These are phyloP conservation scores for Eurotiales sp. DNA, from an alignment of 2,329 filamentous ascomycete genomes.

Conservation along the genomic window DNA sequence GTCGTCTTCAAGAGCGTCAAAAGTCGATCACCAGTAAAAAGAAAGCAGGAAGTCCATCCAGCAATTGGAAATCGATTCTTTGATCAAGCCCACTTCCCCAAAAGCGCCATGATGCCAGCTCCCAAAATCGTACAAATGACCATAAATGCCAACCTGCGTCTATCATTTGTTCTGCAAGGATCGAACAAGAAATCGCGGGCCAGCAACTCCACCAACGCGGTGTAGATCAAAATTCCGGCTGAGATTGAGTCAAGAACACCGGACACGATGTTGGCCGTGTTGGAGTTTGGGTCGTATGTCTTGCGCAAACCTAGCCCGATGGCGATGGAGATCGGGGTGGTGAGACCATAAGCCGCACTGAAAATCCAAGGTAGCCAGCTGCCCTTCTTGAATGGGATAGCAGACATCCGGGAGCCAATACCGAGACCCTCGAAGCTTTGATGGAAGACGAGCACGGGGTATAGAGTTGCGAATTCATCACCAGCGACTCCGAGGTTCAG, in stretches of 20 bases:
- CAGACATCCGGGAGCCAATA: conserved; percentile 58
- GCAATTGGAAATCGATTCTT: too few relatives aligned
- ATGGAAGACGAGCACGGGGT: conserved; percentile 61
- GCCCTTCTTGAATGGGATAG: conserved; percentile 49
- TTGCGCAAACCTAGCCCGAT: conserved; percentile 47
- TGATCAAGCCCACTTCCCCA: conserved; percentile 49
- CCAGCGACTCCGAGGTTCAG: conserved; percentile 59
- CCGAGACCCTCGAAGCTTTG: conserved; percentile 62
- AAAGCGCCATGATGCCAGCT: conserved; percentile 45
- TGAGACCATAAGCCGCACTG: conserved; percentile 48
- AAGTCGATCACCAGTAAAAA: too few relatives aligned
- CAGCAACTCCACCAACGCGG: conserved; percentile 48
- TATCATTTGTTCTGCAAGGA: conserved; percentile 39
- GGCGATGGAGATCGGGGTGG: conserved; percentile 50
- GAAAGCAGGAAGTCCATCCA: too few relatives aligned
- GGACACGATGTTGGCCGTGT: conserved; percentile 42
- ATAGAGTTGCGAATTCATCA: conserved; percentile 55
- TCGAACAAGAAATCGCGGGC: conserved; percentile 52
- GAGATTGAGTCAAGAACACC: conserved; percentile 47
- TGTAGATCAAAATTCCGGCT: conserved; percentile 50
- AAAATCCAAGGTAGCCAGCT: conserved; percentile 50
- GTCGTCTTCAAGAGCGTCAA: too few relatives aligned
- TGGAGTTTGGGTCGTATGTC: conserved; percentile 41
- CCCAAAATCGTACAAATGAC: conserved; percentile 39
- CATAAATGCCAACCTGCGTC: conserved; percentile 41